Evolutionary conservation across 164 flowering plant genomes (phyloP).

Genomic region (grape (Vitis vinifera)): ASM3070453v1 NC_081821.1:2938001-2938500

Average conservation of each 20-base stretch:
- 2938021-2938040: conserved; percentile 65
- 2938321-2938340: conserved; percentile 54
- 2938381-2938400: no score
- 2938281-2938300: neutral
- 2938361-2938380: neutral
- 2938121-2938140: conserved; percentile 68
- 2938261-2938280: no score
- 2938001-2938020: conserved; percentile 60
- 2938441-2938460: conserved; percentile 45
- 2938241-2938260: neutral
- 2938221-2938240: conserved; percentile 39
- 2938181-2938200: conserved; percentile 46
- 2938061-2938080: conserved; percentile 61
- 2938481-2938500: conserved; percentile 78
- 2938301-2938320: conserved; percentile 33
- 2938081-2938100: conserved; percentile 49
- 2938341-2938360: conserved; percentile 18
- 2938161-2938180: conserved; percentile 28
- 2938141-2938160: conserved; percentile 66
- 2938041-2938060: conserved; percentile 60
- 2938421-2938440: neutral
- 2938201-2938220: conserved; percentile 63
- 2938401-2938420: neutral
- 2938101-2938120: conserved; percentile 66
- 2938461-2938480: conserved; percentile 67